Evolutionary conservation across 257 asterid genomes (phyloP), one percentile per base, ranked within the genome.

Genomic region (Solanum clarkiae): DNA sequence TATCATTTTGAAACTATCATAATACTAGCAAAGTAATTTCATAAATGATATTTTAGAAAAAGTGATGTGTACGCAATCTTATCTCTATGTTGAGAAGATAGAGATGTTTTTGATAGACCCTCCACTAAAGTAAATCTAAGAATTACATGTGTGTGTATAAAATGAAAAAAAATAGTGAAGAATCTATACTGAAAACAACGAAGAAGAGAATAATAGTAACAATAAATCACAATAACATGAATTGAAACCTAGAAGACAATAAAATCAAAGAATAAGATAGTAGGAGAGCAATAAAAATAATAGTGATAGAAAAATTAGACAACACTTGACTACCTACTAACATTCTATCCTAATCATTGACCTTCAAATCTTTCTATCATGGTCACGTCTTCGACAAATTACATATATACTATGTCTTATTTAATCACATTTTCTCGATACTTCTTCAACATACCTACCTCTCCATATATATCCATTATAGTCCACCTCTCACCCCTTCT

Each of bases 381-480:
- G 0, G 4, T 9, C 0, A 57, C 20, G 1, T 57, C 7, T 13
- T 3, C 2, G 1, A 18, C 4, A 18, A 57, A 1, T 5, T 20
- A 1, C 63, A 57, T 18, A 1, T 57, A 1, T 57, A 18, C 18
- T 2, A 9, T 57, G 20, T 18, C 63, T 57, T 18, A 8, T 57
- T 10, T 57, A 20, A 20, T 57, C 65, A 57, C 20, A 5, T 20
- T 3, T 3, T 11, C 20, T 0, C 51, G 8, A 45, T 45, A 45
- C 11, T 8, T 1, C 3, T 45, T 45, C 11, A 0, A 8, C 11
- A 3, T 57, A 57, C 10, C 6, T 56, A 2, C 8, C 7, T 12
- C 1, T 8, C 3, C 10, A 5, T 15, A 3, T 24, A 18, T 8
- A 4, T 18, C 5, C 12, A 18, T 22, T 18, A 18, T 56, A 56